A percentile compares a stretch with the other conserved stretches of the same genome.
These are phyloP conservation scores for Nicotiana tabacum DNA, from an alignment of 257 asterid species.

Conservation along the genomic window DNA sequence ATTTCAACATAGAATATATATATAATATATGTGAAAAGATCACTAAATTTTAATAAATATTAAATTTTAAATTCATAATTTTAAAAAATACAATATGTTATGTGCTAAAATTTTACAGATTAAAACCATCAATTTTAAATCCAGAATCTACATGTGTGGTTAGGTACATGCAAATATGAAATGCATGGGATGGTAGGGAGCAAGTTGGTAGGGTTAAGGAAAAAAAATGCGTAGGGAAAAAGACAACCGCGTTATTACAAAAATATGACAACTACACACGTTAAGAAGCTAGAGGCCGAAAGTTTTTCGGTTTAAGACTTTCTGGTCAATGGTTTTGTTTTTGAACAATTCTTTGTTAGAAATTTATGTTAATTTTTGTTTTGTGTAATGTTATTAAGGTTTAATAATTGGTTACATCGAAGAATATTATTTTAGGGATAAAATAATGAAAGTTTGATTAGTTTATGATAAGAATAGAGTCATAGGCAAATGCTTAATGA, in stretches of 20 bases:
- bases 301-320: neutral
- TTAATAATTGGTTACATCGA: neutral
- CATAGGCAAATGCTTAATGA: neutral
- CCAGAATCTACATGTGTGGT: too few relatives aligned
- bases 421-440: neutral
- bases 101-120: neutral
- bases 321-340: neutral
- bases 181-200: neutral
- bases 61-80: neutral
- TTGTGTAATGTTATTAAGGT: neutral
- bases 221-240: conserved; percentile 21
- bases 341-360: neutral
- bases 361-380: neutral
- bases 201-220: conserved; percentile 13
- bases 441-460: neutral
- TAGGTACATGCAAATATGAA: neutral
- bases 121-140: too few relatives aligned
- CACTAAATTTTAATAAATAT: neutral
- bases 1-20: too few relatives aligned
- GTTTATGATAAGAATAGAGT: neutral
- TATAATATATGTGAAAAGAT: too few relatives aligned
- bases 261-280: conserved; percentile 4
- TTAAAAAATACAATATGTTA: neutral
- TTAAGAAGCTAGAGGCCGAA: neutral
- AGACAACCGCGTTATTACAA: conserved; percentile 19